Evolutionary conservation across 768 basidiomycete genomes (phyloP).

Genomic region (Amanita polypyramis): DNA sequence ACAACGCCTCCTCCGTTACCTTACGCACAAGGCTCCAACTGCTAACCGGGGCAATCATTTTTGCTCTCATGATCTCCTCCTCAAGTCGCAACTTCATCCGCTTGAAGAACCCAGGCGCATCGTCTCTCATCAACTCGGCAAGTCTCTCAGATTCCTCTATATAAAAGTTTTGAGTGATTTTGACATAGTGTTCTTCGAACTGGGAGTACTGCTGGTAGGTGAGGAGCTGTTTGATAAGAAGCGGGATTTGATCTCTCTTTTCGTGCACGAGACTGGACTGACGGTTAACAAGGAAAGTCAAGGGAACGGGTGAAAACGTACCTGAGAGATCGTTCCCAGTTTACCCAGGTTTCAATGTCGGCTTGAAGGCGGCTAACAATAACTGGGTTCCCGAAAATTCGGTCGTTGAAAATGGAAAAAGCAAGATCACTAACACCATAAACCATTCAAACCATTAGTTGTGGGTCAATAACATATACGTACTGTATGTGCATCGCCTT

Average conservation of each 20-base stretch:
- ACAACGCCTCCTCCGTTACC: conserved; percentile 41
- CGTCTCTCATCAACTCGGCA: conserved; percentile 24
- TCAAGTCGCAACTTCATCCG: conserved; percentile 33
- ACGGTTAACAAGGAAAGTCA: not conserved
- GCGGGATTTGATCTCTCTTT: conserved; percentile 29
- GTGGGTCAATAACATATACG: conserved; percentile 8
- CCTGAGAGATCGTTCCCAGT: conserved; percentile 41
- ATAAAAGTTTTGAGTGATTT: conserved; percentile 44
- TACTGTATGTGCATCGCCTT: conserved; percentile 36
- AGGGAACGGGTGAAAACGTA: conserved; percentile 9
- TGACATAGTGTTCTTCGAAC: conserved; percentile 49
- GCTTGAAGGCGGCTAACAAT: conserved; percentile 33
- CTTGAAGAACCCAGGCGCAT: conserved; percentile 44
- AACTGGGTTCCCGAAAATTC: conserved; percentile 37
- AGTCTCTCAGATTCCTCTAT: conserved; percentile 33
- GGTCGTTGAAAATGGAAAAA: conserved; percentile 37
- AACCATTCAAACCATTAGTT: conserved; percentile 10
- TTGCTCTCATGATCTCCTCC: conserved; percentile 49
- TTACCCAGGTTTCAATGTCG: conserved; percentile 41
- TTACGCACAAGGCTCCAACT: conserved; percentile 43
- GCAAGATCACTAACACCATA: conserved; percentile 39
- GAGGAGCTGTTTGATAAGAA: conserved; percentile 47
- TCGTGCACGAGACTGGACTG: conserved; percentile 24
- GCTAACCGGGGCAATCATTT: conserved; percentile 36
- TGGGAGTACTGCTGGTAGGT: conserved; percentile 46